These are phyloP conservation scores for Cladosporium sp. DNA, from an alignment of 2,329 filamentous ascomycete species.

Conservation along the genomic window DNA sequence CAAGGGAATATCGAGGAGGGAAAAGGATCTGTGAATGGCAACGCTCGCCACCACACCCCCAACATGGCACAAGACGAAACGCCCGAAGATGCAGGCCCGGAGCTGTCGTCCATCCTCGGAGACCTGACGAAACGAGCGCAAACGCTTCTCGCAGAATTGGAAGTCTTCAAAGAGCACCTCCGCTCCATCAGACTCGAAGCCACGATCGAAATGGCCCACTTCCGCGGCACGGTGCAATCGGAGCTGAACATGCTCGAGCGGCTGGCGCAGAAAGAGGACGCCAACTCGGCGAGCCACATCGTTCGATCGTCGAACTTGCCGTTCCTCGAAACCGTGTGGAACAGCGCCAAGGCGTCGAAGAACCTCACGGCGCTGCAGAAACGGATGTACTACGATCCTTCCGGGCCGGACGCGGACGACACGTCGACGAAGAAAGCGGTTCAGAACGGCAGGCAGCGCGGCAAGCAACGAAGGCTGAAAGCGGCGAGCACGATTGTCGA, in stretches of 20 bases:
- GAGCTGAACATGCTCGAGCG: slow-evolving; percentile 29
- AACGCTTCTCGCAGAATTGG: slow-evolving; percentile 35
- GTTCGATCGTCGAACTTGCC: slow-evolving; percentile 60
- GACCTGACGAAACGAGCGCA: slow-evolving; percentile 35
- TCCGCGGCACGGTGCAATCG: slow-evolving; percentile 29
- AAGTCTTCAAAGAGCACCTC: slow-evolving; percentile 33
- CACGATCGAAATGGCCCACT: slow-evolving; percentile 30
- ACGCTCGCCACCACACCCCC: not conserved
- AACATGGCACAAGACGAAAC: slow-evolving; percentile 1
- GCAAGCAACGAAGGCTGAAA: slow-evolving; percentile 25
- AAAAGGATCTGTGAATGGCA: not conserved
- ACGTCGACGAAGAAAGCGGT: slow-evolving; percentile 9
- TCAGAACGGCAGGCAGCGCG: slow-evolving; percentile 20
- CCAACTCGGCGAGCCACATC: slow-evolving; percentile 41
- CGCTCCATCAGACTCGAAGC: slow-evolving; percentile 31
- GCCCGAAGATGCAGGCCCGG: slow-evolving; percentile 1
- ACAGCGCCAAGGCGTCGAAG: slow-evolving; percentile 50
- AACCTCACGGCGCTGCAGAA: slow-evolving; percentile 54
- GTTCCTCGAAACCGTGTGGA: slow-evolving; percentile 60
- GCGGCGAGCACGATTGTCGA: slow-evolving; percentile 45
- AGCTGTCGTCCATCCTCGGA: slow-evolving; percentile 13
- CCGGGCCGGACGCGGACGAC: not conserved
- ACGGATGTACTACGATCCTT: slow-evolving; percentile 42
- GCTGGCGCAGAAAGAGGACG: slow-evolving; percentile 21
- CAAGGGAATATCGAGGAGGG: too few species aligned